Evolutionary conservation across 1,139 yeast species (phyloP).

Genomic region (Torulaspora globosa): DNA sequence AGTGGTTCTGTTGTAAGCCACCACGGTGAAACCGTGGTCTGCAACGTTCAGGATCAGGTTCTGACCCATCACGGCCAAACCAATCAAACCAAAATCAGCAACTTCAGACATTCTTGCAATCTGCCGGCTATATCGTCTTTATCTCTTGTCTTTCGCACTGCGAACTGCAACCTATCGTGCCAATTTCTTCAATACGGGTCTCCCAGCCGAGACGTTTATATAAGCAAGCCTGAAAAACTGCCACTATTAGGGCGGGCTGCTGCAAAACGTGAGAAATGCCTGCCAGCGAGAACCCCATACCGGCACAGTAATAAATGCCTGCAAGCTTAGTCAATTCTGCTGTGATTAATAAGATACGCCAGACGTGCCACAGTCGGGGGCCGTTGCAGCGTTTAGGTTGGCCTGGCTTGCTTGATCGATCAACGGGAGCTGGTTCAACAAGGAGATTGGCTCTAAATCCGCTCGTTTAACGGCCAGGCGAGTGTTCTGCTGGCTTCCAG

Average conservation of each 20-base stretch:
- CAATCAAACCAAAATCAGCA: conserved; percentile 98
- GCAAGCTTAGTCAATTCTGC: neutral
- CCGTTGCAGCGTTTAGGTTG: neutral
- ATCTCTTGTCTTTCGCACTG: neutral
- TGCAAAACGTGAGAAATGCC: neutral
- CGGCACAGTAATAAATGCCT: too few relatives aligned
- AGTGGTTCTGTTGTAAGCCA: conserved; percentile 96
- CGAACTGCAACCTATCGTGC: too few relatives aligned
- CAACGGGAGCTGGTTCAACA: too few relatives aligned
- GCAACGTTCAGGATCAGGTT: conserved; percentile 96
- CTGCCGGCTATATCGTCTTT: neutral
- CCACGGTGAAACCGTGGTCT: conserved; percentile 96
- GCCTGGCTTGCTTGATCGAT: neutral
- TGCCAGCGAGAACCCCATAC: neutral
- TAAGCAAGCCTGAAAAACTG: conserved; percentile 1
- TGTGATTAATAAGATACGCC: neutral
- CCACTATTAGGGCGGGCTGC: neutral
- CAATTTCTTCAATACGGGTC: too few relatives aligned
- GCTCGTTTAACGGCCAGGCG: neutral
- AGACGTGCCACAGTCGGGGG: neutral
- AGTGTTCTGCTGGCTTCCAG: conserved; percentile 4
- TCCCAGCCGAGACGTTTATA: conserved; percentile 1
- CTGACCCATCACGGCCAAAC: conserved; percentile 99
- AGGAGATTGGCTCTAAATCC: neutral
- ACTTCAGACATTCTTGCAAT: conserved; percentile 9